Evolutionary conservation across 768 basidiomycete species (phyloP).

Genomic region (Auriscalpium orientale): DNA sequence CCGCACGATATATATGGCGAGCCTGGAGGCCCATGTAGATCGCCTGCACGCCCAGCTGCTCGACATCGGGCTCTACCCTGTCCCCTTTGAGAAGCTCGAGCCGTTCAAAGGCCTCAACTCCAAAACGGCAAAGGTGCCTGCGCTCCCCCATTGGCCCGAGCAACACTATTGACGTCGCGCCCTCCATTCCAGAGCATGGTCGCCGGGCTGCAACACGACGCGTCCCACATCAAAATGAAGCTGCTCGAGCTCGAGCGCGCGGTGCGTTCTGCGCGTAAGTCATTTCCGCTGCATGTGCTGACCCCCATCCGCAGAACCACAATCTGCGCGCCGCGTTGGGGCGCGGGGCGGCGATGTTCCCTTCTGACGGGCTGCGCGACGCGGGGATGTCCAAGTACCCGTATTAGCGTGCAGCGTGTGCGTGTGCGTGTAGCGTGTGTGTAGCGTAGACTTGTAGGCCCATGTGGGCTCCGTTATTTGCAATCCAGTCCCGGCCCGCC

Average conservation of each 20-base stretch:
- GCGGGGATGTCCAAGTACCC: no score
- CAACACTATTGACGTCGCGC: not conserved
- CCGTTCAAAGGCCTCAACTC: slow-evolving; percentile 66
- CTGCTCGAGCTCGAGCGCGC: slow-evolving; percentile 63
- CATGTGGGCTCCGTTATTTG: not conserved
- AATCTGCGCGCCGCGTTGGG: not conserved
- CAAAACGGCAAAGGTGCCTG: slow-evolving; percentile 62
- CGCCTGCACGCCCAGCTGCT: slow-evolving; percentile 53
- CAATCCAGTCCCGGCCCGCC: not conserved
- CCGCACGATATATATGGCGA: slow-evolving; percentile 64
- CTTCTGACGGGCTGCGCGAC: no score
- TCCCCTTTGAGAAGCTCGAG: slow-evolving; percentile 47
- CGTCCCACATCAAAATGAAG: slow-evolving; percentile 49
- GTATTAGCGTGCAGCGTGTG: not conserved
- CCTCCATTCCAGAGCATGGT: slow-evolving; percentile 56
- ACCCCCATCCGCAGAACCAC: not conserved
- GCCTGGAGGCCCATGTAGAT: slow-evolving; percentile 68
- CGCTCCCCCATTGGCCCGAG: not conserved
- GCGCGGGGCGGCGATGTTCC: not conserved
- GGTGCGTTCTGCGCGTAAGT: slow-evolving; percentile 33
- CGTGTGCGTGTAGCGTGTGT: not conserved
- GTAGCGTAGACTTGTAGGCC: not conserved
- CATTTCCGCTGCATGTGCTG: not conserved
- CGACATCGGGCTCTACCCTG: slow-evolving; percentile 46
- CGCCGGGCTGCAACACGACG: slow-evolving; percentile 60